Conservation (phyloP, 306 rosid genomes). For the Canavalia gladiata region DNA sequence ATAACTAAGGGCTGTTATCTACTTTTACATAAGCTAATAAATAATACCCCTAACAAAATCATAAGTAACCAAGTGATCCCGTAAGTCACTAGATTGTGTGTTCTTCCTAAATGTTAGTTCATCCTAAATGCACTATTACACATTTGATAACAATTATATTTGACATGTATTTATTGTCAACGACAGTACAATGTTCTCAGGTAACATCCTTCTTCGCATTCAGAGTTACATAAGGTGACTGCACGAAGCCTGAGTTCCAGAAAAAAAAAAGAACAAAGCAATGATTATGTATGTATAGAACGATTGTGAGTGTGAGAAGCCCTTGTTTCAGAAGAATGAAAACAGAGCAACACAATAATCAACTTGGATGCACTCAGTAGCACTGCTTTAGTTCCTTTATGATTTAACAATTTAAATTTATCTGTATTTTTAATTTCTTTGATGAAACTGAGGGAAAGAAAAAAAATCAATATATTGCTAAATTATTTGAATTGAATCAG, state of each 20-base stretch:
- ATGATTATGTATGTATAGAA: neutral
- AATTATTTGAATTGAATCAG: neutral
- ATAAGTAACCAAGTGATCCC: neutral
- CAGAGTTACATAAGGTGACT: neutral
- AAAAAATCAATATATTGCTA: neutral
- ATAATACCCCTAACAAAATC: neutral
- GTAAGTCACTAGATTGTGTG: neutral
- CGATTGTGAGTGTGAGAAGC: neutral
- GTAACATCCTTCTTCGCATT: too few species aligned
- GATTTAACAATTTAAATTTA: constrained; percentile 12
- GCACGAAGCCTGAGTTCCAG: neutral
- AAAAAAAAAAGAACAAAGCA: neutral
- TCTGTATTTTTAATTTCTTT: neutral
- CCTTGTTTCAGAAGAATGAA: neutral
- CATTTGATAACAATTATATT: too few species aligned
- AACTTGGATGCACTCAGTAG: neutral
- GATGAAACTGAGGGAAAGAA: neutral
- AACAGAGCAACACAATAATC: constrained; percentile 1
- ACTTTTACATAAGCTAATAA: neutral
- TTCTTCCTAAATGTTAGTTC: neutral
- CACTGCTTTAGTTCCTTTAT: neutral
- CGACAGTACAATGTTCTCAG: too few species aligned
- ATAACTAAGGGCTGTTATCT: neutral
- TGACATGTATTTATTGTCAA: too few species aligned
- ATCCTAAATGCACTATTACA: too few species aligned